Percentiles rank a stretch among this genome's conserved stretches.
Evolutionary conservation across 768 basidiomycete species (phyloP).

Genomic region (Russula griseocarnosa): DNA sequence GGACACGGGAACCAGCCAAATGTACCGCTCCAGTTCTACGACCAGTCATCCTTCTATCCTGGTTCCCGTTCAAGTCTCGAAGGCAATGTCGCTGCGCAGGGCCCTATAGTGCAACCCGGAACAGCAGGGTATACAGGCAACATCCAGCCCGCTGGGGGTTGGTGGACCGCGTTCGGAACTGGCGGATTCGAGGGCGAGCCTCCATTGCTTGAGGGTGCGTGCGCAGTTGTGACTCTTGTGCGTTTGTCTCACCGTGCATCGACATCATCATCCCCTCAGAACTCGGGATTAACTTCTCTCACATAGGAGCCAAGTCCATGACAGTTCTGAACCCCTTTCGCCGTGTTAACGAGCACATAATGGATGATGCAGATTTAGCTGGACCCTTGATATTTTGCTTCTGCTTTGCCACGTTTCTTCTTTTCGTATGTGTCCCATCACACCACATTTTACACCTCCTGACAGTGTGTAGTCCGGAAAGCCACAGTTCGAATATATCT

Average conservation of each 20-base stretch:
- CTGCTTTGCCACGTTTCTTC: constrained; percentile 87
- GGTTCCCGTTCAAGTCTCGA: constrained; percentile 75
- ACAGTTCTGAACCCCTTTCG: constrained; percentile 93
- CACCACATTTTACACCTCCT: neutral
- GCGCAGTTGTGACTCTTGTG: neutral
- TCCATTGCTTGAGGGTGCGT: constrained; percentile 86
- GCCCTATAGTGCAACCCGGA: constrained; percentile 45
- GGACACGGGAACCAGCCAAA: constrained; percentile 42
- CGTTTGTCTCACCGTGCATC: neutral
- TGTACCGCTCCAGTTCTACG: constrained; percentile 73
- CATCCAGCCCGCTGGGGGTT: constrained; percentile 69
- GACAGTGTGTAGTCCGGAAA: constrained; percentile 75
- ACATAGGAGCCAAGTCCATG: constrained; percentile 90
- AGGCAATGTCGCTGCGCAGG: constrained; percentile 57
- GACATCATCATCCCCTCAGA: constrained; percentile 45
- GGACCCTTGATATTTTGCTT: constrained; percentile 95
- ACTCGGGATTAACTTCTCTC: constrained; percentile 95
- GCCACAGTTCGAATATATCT: constrained; percentile 98
- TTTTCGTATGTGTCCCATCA: constrained; percentile 63
- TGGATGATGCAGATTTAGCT: constrained; percentile 98
- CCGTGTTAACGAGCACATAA: constrained; percentile 82
- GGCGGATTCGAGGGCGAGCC: constrained; percentile 95
- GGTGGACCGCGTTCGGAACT: constrained; percentile 97
- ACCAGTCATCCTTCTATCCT: constrained; percentile 59
- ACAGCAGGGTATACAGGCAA: constrained; percentile 60